Base-by-base conservation (phyloP, 306 rosid genomes). In the Pyrus communis region DNA sequence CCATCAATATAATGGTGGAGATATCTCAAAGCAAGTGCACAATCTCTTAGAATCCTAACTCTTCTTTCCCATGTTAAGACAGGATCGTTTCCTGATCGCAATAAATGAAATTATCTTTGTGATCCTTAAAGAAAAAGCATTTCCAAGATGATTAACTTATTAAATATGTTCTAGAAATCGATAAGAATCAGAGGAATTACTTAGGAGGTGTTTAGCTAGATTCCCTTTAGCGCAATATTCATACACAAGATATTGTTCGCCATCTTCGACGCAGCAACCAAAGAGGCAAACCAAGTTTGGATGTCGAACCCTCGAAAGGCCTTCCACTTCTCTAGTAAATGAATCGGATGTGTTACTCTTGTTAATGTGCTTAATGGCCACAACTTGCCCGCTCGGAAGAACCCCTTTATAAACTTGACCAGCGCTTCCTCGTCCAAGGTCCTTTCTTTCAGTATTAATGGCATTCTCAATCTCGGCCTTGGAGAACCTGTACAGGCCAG, bases 291-390 rank as follows among this genome's bases (percentile, higher is more conserved):
- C 98, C 33, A 93, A 72, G 79, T 91, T 86, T 0, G 88, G 93
- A 69, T 93, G 98, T 5, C 98, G 91, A 84, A 91, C 83, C 88
- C 89, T 90, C 0, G 98, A 88, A 72, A 93, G 97, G 14, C 85
- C 85, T 42, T 87, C 83, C 8, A 91, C 90, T 78, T 93, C 98
- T 43, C 89, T 55, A 2, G 84, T 75, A 80, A 93, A 93, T 43
- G 92, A 81, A 54, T 91, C 97, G 19, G 85, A 77, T 9, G 78
- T 82, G 76, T 79, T 88, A 75, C 85, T 82, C 81, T 75, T 88
- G 38, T 74, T 78, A 12, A 93, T 82, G 74, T 93, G 91, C 77
- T 93, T 91, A 79, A 93, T 84, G 15, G 98, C 98, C 67, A 93
- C 97, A 3, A 79, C 75, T 74, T 93, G 98, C 2, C 98, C 98